Evolutionary conservation across 208 protist species (phyloP).

Genomic region (Acanthamoeba lenticulata): DNA sequence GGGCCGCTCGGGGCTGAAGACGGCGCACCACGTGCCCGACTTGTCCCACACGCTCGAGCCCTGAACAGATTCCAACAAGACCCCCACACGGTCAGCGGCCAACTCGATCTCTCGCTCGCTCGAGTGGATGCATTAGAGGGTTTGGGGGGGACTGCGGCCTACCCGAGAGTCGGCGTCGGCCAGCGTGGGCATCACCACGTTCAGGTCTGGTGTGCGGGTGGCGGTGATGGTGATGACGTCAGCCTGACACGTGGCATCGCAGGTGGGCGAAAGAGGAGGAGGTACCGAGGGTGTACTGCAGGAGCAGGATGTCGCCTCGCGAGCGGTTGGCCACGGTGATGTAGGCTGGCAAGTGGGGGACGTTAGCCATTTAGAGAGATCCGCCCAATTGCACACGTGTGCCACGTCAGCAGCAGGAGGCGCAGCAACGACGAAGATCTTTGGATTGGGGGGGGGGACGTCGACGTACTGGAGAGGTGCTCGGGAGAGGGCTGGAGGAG

Average conservation of each 20-base stretch:
- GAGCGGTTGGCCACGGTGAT: background rate
- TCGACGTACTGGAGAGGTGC: background rate
- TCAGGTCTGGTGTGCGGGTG: background rate
- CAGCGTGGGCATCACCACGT: background rate
- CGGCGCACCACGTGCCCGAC: background rate
- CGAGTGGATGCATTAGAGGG: too few species aligned
- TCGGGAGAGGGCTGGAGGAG: background rate
- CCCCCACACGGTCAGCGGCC: too few species aligned
- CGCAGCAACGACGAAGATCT: background rate
- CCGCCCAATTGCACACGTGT: too few species aligned
- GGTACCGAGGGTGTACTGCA: conserved; percentile 30
- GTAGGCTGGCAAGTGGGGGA: background rate
- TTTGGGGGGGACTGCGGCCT: too few species aligned
- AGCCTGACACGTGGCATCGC: too few species aligned
- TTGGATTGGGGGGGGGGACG: background rate
- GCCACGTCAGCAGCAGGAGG: background rate
- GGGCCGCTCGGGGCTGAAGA: background rate
- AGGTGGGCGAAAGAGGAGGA: too few species aligned
- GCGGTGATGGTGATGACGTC: too few species aligned
- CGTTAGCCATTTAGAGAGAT: background rate
- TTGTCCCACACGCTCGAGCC: background rate
- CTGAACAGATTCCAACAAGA: background rate
- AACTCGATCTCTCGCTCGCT: too few species aligned
- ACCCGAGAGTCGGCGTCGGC: background rate
- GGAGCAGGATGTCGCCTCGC: background rate